Evolutionary conservation across 192 early-diverging fungal genomes (phyloP).

Genomic region (Coemansia reversa): DNA sequence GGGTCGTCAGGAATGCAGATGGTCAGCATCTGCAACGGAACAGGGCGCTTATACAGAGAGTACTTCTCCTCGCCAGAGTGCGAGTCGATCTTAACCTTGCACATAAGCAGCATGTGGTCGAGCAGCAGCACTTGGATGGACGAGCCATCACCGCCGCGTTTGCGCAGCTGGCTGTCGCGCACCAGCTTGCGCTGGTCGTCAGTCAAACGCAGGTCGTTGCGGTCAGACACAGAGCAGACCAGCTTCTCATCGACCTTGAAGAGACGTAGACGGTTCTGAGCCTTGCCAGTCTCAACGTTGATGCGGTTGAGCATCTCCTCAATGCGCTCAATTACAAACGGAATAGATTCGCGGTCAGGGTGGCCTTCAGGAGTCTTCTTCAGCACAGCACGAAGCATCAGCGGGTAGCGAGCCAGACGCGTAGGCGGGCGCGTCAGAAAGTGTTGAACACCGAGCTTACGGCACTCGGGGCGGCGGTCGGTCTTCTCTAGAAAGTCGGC

Average conservation of each 20-base stretch:
- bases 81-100: constrained; percentile 64
- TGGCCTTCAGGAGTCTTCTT: constrained; percentile 81
- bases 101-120: constrained; percentile 82
- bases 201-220: constrained; percentile 71
- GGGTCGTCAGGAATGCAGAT: constrained; percentile 61
- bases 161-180: constrained; percentile 78
- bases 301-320: constrained; percentile 73
- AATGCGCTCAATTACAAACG: constrained; percentile 71
- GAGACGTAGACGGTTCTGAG: constrained; percentile 84
- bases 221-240: constrained; percentile 55
- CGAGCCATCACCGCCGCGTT: constrained; percentile 62
- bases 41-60: constrained; percentile 64
- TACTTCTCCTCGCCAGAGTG: constrained; percentile 60
- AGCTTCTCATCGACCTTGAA: constrained; percentile 70
- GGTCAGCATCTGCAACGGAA: constrained; percentile 75
- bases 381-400: constrained; percentile 77
- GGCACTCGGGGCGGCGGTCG: constrained; percentile 71
- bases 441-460: constrained; percentile 81
- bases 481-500: constrained; percentile 78
- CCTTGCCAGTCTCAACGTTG: constrained; percentile 84
- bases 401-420: constrained; percentile 81
- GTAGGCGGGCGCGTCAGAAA: constrained; percentile 87
- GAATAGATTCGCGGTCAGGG: constrained; percentile 73
- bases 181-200: constrained; percentile 70
- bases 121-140: constrained; percentile 80